Percentiles rank a stretch among this genome's conserved stretches.
These are phyloP conservation scores for Avena insularis DNA, from an alignment of 176 grass and related monocot genomes.

Conservation along the genomic window DNA sequence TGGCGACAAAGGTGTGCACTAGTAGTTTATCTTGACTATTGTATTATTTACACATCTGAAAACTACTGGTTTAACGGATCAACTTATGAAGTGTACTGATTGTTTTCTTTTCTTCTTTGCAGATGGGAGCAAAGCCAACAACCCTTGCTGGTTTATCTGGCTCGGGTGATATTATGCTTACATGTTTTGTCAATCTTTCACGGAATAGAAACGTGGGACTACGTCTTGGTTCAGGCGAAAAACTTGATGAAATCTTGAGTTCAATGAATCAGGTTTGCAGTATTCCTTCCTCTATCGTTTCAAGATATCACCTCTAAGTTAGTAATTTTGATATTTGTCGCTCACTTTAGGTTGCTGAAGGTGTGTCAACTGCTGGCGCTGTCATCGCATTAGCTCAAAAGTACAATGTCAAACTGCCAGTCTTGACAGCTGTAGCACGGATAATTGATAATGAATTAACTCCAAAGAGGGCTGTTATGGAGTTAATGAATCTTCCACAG, in stretches of 20 bases:
- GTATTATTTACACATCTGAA: not conserved
- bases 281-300: conserved; percentile 1
- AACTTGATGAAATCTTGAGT: conserved; percentile 77
- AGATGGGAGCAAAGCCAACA: conserved; percentile 96
- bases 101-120: not conserved
- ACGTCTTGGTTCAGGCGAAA: conserved; percentile 86
- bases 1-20: conserved; percentile 80
- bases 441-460: conserved; percentile 95
- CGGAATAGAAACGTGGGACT: conserved; percentile 92
- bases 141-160: conserved; percentile 96
- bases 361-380: conserved; percentile 90
- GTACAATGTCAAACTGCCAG: conserved; percentile 95
- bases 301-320: conserved; percentile 3
- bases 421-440: conserved; percentile 89
- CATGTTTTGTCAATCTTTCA: conserved; percentile 96
- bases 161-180: conserved; percentile 96
- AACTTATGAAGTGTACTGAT: conserved; percentile 13
- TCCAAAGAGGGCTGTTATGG: conserved; percentile 83
- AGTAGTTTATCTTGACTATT: conserved; percentile 1
- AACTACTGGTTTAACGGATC: conserved; percentile 23
- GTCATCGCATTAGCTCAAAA: conserved; percentile 95
- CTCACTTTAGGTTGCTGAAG: conserved; percentile 81
- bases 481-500: conserved; percentile 98
- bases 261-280: conserved; percentile 86
- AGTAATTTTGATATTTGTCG: conserved; percentile 27